Evolutionary conservation across 371 early-diverging fungal genomes (phyloP).

Genomic region (Rhizomucor miehei): DNA sequence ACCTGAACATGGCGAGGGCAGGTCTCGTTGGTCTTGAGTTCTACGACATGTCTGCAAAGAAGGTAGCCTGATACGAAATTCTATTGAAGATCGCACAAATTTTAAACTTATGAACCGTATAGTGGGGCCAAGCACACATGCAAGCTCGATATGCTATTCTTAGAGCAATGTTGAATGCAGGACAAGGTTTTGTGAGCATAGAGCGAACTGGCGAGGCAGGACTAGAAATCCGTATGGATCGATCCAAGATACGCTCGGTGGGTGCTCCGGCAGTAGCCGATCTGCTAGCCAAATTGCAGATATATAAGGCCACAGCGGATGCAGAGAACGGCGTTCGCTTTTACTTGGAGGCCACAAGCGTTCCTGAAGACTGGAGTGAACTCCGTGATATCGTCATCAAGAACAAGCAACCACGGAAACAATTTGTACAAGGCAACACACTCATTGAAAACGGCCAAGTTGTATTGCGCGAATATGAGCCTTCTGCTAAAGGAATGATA

Average conservation of each 20-base stretch:
- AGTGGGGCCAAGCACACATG: conserved; percentile 66
- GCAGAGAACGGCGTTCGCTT: conserved; percentile 41
- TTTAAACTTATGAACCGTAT: neutral
- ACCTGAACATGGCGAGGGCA: conserved; percentile 60
- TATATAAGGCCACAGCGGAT: conserved; percentile 61
- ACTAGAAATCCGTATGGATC: conserved; percentile 47
- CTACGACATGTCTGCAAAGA: conserved; percentile 46
- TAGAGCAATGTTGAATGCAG: conserved; percentile 48
- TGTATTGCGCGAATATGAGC: conserved; percentile 53
- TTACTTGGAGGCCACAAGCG: conserved; percentile 49
- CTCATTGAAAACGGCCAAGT: conserved; percentile 37
- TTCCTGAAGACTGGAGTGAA: conserved; percentile 48
- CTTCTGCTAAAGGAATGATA: conserved; percentile 55
- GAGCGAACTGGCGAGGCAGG: conserved; percentile 31
- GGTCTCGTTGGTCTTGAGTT: conserved; percentile 54
- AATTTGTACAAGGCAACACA: conserved; percentile 57
- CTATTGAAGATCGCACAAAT: neutral
- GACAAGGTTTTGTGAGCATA: conserved; percentile 36
- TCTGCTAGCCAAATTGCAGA: conserved; percentile 54
- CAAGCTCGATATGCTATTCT: conserved; percentile 65
- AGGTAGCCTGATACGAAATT: conserved; percentile 19
- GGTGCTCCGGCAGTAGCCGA: conserved; percentile 53
- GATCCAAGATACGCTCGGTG: conserved; percentile 45
- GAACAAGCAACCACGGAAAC: conserved; percentile 57
- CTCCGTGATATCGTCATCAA: conserved; percentile 52